A percentile compares a stretch with the other conserved stretches of the same genome.
phyloP scores from a whole-genome alignment of 2,329 filamentous ascomycete genomes.

The Phyllosticta paracitricarpa region DNA sequence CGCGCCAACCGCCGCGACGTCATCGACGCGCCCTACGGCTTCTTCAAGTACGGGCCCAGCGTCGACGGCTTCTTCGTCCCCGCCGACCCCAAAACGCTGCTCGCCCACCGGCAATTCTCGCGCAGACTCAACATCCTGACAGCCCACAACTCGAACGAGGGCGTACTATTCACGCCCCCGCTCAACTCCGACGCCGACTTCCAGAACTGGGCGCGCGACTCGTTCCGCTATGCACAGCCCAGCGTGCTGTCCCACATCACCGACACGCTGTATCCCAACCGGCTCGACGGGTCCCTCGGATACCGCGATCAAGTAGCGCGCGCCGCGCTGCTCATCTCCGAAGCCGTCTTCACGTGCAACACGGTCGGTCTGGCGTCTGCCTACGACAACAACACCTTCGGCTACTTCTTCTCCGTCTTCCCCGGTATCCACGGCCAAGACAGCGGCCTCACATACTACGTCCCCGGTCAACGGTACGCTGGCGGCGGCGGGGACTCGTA shows the following conservation, averaged over 20 bases:
- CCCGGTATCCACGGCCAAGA: conserved; percentile 46
- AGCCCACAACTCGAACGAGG: conserved; percentile 37
- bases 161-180: conserved; percentile 24
- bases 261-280: conserved; percentile 39
- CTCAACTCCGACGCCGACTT: conserved; percentile 16
- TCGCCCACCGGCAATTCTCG: conserved; percentile 28
- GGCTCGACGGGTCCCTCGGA: conserved; percentile 36
- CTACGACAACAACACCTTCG: conserved; percentile 37
- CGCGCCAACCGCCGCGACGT: conserved; percentile 26
- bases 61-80: conserved; percentile 27
- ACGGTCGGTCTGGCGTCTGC: conserved; percentile 41
- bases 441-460: conserved; percentile 44
- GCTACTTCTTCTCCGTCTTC: conserved; percentile 44
- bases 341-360: conserved; percentile 42
- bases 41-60: conserved; percentile 23
- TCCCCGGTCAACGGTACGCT: conserved; percentile 11
- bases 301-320: conserved; percentile 39
- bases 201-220: conserved; percentile 15
- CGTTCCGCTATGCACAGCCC: conserved; percentile 23
- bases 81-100: conserved; percentile 21
- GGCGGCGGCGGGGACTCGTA: conserved; percentile 17
- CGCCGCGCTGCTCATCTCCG: conserved; percentile 31
- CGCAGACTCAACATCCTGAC: conserved; percentile 26
- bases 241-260: conserved; percentile 32
- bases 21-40: conserved; percentile 22